Conservation (phyloP, 257 asterid species). For the Gentiana dahurica region DNA sequence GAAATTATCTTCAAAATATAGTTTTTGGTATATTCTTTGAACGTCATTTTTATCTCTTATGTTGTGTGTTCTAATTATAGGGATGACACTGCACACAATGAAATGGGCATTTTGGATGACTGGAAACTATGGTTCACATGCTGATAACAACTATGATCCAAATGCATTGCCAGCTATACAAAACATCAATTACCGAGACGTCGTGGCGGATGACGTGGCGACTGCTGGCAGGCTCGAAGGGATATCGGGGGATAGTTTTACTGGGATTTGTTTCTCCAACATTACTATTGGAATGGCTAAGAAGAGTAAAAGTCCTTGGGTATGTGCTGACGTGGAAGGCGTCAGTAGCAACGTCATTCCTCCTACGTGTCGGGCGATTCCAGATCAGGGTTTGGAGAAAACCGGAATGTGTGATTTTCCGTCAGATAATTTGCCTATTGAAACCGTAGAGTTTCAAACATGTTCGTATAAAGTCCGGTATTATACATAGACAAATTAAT, state of each 20-base stretch:
- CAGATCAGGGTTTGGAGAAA: constrained; percentile 37
- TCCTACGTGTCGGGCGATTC: constrained; percentile 42
- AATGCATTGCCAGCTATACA: constrained; percentile 58
- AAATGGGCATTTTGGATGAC: constrained; percentile 48
- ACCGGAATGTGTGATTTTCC: constrained; percentile 52
- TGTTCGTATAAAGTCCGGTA: constrained; percentile 41
- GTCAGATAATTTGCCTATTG: constrained; percentile 37
- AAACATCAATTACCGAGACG: constrained; percentile 64
- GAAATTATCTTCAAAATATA: too few relatives aligned
- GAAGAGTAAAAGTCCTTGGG: constrained; percentile 67
- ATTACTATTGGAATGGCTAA: constrained; percentile 59
- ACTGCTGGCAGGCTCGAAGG: constrained; percentile 80
- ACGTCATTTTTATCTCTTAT: too few relatives aligned
- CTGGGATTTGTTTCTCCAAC: constrained; percentile 68
- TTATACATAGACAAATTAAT: not conserved
- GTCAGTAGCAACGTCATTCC: constrained; percentile 53
- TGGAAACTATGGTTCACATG: constrained; percentile 83
- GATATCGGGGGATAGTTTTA: constrained; percentile 69
- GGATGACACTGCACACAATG: too few relatives aligned
- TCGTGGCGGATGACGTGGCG: constrained; percentile 64
- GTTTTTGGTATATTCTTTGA: too few relatives aligned
- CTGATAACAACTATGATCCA: constrained; percentile 59
- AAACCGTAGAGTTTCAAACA: constrained; percentile 32
- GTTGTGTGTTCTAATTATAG: too few relatives aligned
- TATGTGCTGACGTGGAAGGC: constrained; percentile 50